Evolutionary conservation across 345 rosid species (phyloP), one percentile per base, ranked within the genome.

Genomic region (Cardamine chenopodiifolia): DNA sequence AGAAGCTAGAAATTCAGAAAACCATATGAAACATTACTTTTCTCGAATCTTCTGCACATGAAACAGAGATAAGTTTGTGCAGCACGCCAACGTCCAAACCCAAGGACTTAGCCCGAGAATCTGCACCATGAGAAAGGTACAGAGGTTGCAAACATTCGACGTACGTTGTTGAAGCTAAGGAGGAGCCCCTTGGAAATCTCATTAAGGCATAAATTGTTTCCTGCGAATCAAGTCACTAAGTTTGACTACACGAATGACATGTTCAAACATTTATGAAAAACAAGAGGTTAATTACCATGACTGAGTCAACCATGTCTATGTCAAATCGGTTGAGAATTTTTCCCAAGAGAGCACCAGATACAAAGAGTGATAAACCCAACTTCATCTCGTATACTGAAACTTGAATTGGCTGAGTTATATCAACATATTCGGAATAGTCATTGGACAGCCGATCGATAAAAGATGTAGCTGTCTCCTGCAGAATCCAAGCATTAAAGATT

Each of bases 351-450:
- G 73, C 65, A 71, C 81, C 85, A 68, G 89, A 82, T 25, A 87
- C 69, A 75, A 89, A 78, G 53, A 94, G 79, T 23, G 95, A 85
- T 52, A 92, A 70, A 54, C 97, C 98, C 68, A 91, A 69, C 75
- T 94, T 94, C 87, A 94, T 91, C 83, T 94, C 96, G 40, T 88
- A 94, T 26, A 90, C 79, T 52, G 97, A 91, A 70, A 94, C 98
- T 84, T 91, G 98, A 80, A 91, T 77, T 73, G 98, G 98, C 69
- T 88, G 96, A 64, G 83, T 82, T 67, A 91, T 67, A 80, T 94
- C 98, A 69, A 77, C 60, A 70, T 87, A 91, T 49, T 87, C 96
- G 3, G 78, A 52, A 69, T 91, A 90, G 47, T 87, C 93, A 45
- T 62, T 80, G 62, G 92, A 83, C 62, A 94, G 72, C 54, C 83